Base-by-base conservation (phyloP, 768 basidiomycete species). In the Cystobasidium onofrii region DNA sequence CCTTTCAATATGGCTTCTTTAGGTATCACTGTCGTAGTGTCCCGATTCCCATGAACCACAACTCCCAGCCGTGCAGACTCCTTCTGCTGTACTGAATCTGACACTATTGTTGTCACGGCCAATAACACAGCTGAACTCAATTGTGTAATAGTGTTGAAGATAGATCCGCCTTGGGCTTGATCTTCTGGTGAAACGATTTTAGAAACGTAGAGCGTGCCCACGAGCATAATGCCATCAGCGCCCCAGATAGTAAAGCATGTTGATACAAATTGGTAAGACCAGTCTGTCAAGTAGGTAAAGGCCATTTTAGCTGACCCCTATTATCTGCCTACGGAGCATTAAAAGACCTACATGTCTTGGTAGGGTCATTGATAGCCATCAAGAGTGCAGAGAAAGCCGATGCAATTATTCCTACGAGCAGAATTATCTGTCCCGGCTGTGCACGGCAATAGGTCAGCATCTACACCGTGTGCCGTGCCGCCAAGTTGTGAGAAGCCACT, bases 211-310 rank as follows among this genome's bases (percentile, higher is more conserved):
- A 64, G 44, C 10, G 44, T 41, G 3, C 39, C 63, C 18, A 34
- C 15, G 18, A 64, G 63, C 39, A 64, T 41, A 17, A 64, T 41
- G 10, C 27, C 63, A 41, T 64, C 63, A 12, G 63, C 63, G 10
- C 39, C 63, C 63, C 36, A 41, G 18, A 64, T 46, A 12, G 44
- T 41, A 17, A 64, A 46, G 25, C 31, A 36, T 18, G 63, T 64
- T 18, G 63, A 64, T 12, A 64, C 63, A 34, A 64, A 64, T 43
- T 64, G 63, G 29, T 64, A 64, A 13, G 63, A 41, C 63, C 63
- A 64, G 63, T 36, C 63, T 64, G 4, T n/a, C 12, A 20, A 17
- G 9, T n/a, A 23, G 15, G 4, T 4, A 39, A 4, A 20, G 4
- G 2, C 25, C 29, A 29, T 36, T n/a, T n/a, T n/a, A n/a, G n/a